These are phyloP conservation scores for Trichoderma semiorbis DNA, from an alignment of 2,329 filamentous ascomycete species.

Conservation along the genomic window DNA sequence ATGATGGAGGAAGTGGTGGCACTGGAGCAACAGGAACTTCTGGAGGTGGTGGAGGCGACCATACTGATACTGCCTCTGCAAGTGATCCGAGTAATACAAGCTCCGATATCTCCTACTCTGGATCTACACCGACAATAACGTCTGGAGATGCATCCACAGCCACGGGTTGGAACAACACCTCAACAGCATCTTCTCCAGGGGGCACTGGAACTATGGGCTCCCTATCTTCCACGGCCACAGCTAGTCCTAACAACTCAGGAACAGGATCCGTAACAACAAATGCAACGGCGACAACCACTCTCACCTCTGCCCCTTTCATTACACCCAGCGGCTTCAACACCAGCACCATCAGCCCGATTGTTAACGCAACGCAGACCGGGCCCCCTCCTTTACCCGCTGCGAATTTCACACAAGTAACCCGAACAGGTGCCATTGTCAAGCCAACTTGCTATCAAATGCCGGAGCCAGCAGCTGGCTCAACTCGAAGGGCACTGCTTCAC, in stretches of 20 bases:
- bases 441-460: slow-evolving; percentile 33
- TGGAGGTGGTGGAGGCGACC: not conserved
- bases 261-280: not conserved
- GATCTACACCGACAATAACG: not conserved
- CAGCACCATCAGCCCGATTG: not conserved
- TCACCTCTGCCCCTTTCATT: slow-evolving; percentile 13
- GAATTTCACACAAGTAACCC: slow-evolving; percentile 34
- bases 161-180: slow-evolving; percentile 15
- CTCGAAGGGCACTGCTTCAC: slow-evolving; percentile 30
- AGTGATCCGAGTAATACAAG: not conserved
- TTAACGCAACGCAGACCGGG: slow-evolving; percentile 13
- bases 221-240: not conserved
- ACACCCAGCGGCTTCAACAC: slow-evolving; percentile 15
- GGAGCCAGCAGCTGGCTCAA: slow-evolving; percentile 22
- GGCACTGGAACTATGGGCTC: not conserved
- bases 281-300: not conserved
- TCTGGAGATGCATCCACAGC: not conserved
- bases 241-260: not conserved
- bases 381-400: slow-evolving; percentile 25
- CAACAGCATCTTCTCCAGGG: not conserved
- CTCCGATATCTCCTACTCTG: not conserved
- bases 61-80: not conserved
- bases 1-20: not conserved
- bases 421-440: slow-evolving; percentile 26
- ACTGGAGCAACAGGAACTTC: not conserved